Evolutionary conservation across 495 filamentous ascomycete species (phyloP), one percentile per base, ranked within the genome.

Genomic region (Aspergillus nanangensis): DNA sequence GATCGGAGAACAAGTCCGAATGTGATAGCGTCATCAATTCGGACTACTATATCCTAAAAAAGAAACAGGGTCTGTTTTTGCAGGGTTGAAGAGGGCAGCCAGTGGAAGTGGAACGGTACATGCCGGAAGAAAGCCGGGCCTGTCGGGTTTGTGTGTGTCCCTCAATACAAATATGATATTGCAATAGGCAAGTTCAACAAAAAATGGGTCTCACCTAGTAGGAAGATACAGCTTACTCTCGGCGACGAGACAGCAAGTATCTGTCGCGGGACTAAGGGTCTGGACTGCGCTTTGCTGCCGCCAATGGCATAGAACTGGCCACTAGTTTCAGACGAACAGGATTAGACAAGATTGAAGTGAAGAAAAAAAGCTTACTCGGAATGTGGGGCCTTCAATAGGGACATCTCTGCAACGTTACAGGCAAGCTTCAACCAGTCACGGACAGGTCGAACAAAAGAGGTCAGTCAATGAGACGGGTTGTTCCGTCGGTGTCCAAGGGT

Each of bases 381-480:
- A 50, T 47, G 52, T 47, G 52, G 52, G 21, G 19, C 17, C 15
- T 33, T 1, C 2, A 7, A 38, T 13, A 5, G 21, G 15, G 8
- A 31, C 7, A 18, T 20, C 32, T 15, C 41, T 53, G 51, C 37
- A 53, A 49, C 45, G 37, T 53, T 45, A 35, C 36, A 52, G 19
- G 25, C 23, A 39, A 41, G 42, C 15, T 41, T 24, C 9, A 25
- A 23, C 20, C 22, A 18, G 13, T 17, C 3, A 2, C 15, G 24
- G 24, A 24, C 22, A 43, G 8, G 7, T 27, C 18, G 20, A n/a
- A 18, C 10, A 20, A 41, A 38, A 20, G 11, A 18, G 36, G 11
- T 17, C 11, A 19, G 8, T 8, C 11, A n/a, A n/a, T n/a, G n/a
- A n/a, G n/a, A n/a, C n/a, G n/a, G n/a, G n/a, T n/a, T n/a, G n/a